Evolutionary conservation across 2,329 filamentous ascomycete genomes (phyloP).

Genomic region (Aspergillus arachidicola): DNA sequence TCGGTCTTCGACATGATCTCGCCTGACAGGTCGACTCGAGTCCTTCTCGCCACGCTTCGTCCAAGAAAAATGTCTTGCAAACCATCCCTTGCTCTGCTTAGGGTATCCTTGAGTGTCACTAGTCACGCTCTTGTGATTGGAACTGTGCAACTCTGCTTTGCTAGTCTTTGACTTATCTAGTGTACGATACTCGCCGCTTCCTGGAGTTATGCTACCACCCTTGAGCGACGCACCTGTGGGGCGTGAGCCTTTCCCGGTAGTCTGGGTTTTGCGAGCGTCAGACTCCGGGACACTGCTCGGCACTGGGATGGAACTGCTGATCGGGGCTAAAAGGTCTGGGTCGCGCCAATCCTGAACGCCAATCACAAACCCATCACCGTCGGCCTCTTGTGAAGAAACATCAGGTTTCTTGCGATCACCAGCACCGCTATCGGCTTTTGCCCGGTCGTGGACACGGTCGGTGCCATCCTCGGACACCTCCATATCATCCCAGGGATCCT

Average conservation of each 20-base stretch:
- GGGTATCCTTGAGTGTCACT: constrained; percentile 15
- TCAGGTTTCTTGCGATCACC: constrained; percentile 27
- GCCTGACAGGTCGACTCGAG: constrained; percentile 15
- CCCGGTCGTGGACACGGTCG: constrained; percentile 11
- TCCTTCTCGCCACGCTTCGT: constrained; percentile 21
- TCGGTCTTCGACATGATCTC: constrained; percentile 22
- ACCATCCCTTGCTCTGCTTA: constrained; percentile 32
- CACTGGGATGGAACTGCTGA: constrained; percentile 28
- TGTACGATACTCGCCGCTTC: constrained; percentile 69
- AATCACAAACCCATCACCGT: constrained; percentile 71
- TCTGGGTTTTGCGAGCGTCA: constrained; percentile 32
- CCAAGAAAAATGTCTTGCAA: constrained; percentile 38
- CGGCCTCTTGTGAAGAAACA: constrained; percentile 29
- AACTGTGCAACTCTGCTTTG: constrained; percentile 18
- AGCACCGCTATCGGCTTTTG: constrained; percentile 18
- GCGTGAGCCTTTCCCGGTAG: constrained; percentile 34
- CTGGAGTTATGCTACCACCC: constrained; percentile 70
- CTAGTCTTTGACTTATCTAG: constrained; percentile 36
- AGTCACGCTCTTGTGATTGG: constrained; percentile 13
- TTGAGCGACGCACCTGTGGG: constrained; percentile 47
- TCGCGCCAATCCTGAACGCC: constrained; percentile 88
- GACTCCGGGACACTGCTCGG: constrained; percentile 29
- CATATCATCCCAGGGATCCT: constrained; percentile 66
- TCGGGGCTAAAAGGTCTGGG: constrained; percentile 65
- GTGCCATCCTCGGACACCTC: constrained; percentile 27